Percentiles rank a stretch among this genome's conserved stretches.
Evolutionary conservation across 75 land plant species (phyloP).

Genomic region (Sequoia sempervirens): DNA sequence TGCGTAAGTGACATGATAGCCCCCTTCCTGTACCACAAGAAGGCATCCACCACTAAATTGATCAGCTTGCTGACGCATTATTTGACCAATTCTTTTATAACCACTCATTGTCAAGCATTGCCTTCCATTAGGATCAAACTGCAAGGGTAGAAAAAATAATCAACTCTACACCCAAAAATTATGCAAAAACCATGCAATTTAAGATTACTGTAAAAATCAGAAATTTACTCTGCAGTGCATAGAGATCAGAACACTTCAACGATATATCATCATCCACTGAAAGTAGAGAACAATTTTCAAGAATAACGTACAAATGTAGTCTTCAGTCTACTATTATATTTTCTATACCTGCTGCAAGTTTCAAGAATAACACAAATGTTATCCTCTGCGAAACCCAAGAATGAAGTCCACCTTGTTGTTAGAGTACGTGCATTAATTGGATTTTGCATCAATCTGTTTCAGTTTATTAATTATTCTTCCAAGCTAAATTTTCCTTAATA

Average conservation of each 20-base stretch:
- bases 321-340: neutral
- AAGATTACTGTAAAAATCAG: neutral
- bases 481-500: neutral
- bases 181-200: neutral
- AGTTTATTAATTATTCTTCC: neutral
- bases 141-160: conserved; percentile 3
- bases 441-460: conserved; percentile 2
- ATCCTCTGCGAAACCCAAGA: neutral
- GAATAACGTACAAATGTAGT: neutral
- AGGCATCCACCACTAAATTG: conserved; percentile 53
- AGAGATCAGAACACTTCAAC: neutral
- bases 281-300: neutral
- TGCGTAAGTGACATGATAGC: conserved; percentile 83
- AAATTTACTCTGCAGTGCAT: neutral
- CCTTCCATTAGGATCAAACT: conserved; percentile 99
- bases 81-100: conserved; percentile 57
- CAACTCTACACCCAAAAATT: neutral
- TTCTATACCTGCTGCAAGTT: neutral
- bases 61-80: conserved; percentile 46
- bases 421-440: neutral
- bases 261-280: neutral
- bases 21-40: conserved; percentile 92
- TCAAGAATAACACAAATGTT: neutral
- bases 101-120: conserved; percentile 89
- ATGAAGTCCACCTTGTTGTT: neutral